A percentile compares a stretch with the other conserved stretches of the same genome.
Evolutionary conservation across 768 basidiomycete species (phyloP).

Genomic region (Calocybe cyanea): DNA sequence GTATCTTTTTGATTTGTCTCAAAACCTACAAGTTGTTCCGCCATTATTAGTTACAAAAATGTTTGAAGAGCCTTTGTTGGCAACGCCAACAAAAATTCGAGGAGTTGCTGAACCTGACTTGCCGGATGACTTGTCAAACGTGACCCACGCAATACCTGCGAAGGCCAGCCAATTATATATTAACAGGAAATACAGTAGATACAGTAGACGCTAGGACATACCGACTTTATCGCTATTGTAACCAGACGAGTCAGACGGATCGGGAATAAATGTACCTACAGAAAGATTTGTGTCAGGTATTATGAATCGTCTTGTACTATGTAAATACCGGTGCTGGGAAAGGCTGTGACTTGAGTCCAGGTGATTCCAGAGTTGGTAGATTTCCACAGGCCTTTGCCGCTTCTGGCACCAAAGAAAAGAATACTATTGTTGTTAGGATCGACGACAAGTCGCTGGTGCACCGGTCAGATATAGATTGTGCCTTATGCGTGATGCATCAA

Average conservation of each 20-base stretch:
- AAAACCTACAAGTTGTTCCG: conserved; percentile 49
- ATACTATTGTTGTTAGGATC: conserved; percentile 62
- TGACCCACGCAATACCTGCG: conserved; percentile 55
- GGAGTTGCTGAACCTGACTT: conserved; percentile 48
- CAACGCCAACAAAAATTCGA: conserved; percentile 68
- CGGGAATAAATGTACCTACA: conserved; percentile 49
- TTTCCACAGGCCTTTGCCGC: conserved; percentile 65
- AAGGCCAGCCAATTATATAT: too few species aligned
- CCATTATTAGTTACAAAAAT: conserved; percentile 55
- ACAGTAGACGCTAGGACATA: conserved; percentile 13
- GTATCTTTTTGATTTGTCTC: background rate
- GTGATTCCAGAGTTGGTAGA: conserved; percentile 55
- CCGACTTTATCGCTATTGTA: conserved; percentile 39
- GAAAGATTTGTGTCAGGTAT: background rate
- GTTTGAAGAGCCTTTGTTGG: conserved; percentile 49
- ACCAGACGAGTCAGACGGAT: conserved; percentile 46
- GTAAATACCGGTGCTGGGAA: conserved; percentile 51
- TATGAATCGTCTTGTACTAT: background rate
- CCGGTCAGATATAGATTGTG: too few species aligned
- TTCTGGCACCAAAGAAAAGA: conserved; percentile 60
- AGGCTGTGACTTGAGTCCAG: conserved; percentile 57
- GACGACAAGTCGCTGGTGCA: conserved; percentile 57
- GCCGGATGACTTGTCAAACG: conserved; percentile 59
- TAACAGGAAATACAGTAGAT: too few species aligned
- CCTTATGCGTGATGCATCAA: conserved; percentile 4